These are phyloP conservation scores for Phytophthora nicotianae DNA, from an alignment of 352 stramenopile species.

Conservation along the genomic window DNA sequence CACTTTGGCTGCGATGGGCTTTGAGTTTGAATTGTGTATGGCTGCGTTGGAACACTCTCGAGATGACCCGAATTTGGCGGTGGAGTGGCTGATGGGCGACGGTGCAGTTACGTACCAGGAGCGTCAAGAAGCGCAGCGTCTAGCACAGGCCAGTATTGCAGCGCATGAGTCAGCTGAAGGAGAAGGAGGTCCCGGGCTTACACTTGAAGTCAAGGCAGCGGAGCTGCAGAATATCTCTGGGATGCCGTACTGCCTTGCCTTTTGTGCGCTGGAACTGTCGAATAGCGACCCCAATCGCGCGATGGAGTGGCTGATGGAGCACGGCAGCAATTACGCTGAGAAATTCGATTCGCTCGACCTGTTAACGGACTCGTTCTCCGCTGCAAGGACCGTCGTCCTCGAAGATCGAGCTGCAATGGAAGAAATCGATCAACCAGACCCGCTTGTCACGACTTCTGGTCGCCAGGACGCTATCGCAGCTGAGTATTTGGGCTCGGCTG, in stretches of 20 bases:
- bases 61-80: slow-evolving; percentile 84
- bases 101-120: slow-evolving; percentile 78
- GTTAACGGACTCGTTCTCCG: slow-evolving; percentile 54
- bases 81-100: slow-evolving; percentile 88
- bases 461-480: slow-evolving; percentile 20
- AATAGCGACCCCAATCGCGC: slow-evolving; percentile 84
- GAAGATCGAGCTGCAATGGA: slow-evolving; percentile 75
- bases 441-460: slow-evolving; percentile 47
- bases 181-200: slow-evolving; percentile 26
- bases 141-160: slow-evolving; percentile 54
- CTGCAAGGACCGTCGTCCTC: slow-evolving; percentile 48
- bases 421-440: slow-evolving; percentile 77
- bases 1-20: slow-evolving; percentile 86
- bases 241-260: slow-evolving; percentile 68
- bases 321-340: slow-evolving; percentile 65
- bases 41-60: slow-evolving; percentile 76
- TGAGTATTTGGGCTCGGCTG: slow-evolving; percentile 28
- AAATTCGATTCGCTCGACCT: slow-evolving; percentile 53
- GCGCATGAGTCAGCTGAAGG: slow-evolving; percentile 30
- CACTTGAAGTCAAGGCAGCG: slow-evolving; percentile 62
- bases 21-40: slow-evolving; percentile 90
- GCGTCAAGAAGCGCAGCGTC: slow-evolving; percentile 60
- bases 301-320: slow-evolving; percentile 91
- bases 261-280: slow-evolving; percentile 75
- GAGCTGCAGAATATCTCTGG: slow-evolving; percentile 81